These are phyloP conservation scores for Globisporangium cystogenes DNA, from an alignment of 352 stramenopile genomes.

Conservation along the genomic window DNA sequence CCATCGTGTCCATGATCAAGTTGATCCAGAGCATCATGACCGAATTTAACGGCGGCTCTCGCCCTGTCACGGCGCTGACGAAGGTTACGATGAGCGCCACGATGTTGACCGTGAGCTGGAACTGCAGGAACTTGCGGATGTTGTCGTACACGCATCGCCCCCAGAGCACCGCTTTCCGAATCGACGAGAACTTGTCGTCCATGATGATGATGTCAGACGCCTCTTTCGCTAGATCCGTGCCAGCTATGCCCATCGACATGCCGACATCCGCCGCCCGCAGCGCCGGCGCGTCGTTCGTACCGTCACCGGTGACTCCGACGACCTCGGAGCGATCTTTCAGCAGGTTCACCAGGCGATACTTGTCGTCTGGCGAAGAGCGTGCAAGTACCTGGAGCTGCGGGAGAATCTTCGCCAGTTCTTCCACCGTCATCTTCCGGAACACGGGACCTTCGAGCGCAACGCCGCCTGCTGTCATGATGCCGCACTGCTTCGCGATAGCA, in stretches of 20 bases:
- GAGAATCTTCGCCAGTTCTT: slow-evolving; percentile 58
- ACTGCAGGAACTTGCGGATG: slow-evolving; percentile 83
- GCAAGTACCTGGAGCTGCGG: slow-evolving; percentile 87
- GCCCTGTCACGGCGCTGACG: slow-evolving; percentile 74
- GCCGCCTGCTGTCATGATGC: slow-evolving; percentile 91
- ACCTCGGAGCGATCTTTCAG: slow-evolving; percentile 69
- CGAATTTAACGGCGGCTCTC: slow-evolving; percentile 75
- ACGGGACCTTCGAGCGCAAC: slow-evolving; percentile 89
- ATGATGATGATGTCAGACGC: slow-evolving; percentile 86
- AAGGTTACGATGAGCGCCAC: slow-evolving; percentile 76
- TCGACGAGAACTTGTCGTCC: slow-evolving; percentile 84
- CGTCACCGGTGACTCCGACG: slow-evolving; percentile 75
- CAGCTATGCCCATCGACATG: slow-evolving; percentile 77
- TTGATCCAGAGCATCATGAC: slow-evolving; percentile 90
- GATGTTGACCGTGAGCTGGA: slow-evolving; percentile 83
- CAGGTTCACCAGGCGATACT: slow-evolving; percentile 93
- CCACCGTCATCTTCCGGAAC: slow-evolving; percentile 83
- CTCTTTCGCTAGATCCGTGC: slow-evolving; percentile 78
- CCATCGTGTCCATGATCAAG: slow-evolving; percentile 85
- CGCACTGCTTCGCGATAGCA: slow-evolving; percentile 95
- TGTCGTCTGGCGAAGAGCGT: slow-evolving; percentile 94
- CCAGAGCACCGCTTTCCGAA: slow-evolving; percentile 73
- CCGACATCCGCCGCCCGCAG: slow-evolving; percentile 68
- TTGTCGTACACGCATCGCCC: slow-evolving; percentile 82
- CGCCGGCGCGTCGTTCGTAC: slow-evolving; percentile 77